Percentiles rank a stretch among this genome's conserved stretches.
phyloP scores from a whole-genome alignment of 2,329 filamentous ascomycete species.

The Sporothrix brunneoviolacea region DNA sequence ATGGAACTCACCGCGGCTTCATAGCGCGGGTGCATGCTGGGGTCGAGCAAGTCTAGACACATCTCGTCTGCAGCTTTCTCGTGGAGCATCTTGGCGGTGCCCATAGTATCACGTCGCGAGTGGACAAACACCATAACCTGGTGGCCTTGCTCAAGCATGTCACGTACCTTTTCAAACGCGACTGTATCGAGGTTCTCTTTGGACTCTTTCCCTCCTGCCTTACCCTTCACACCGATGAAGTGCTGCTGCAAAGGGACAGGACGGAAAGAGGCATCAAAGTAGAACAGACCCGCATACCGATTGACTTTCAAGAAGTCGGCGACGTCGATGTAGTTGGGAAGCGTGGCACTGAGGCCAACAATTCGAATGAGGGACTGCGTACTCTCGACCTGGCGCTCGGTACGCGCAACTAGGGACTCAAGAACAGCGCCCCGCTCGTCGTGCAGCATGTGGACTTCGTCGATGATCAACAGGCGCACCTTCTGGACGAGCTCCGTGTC shows the following conservation, averaged over 20 bases:
- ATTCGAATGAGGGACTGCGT: constrained; percentile 97
- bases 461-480: constrained; percentile 90
- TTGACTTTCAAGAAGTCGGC: constrained; percentile 97
- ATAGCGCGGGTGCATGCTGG: constrained; percentile 69
- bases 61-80: constrained; percentile 80
- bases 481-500: constrained; percentile 98
- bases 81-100: constrained; percentile 76
- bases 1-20: constrained; percentile 75
- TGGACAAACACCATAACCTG: constrained; percentile 99
- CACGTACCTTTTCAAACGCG: constrained; percentile 87
- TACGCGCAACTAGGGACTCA: constrained; percentile 90
- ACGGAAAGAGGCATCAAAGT: constrained; percentile 92
- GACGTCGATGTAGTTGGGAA: constrained; percentile 95
- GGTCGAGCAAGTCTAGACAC: constrained; percentile 77
- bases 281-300: constrained; percentile 85
- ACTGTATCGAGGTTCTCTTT: constrained; percentile 83
- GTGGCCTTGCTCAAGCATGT: constrained; percentile 87
- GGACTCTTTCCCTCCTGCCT: constrained; percentile 70
- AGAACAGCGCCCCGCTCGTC: constrained; percentile 94
- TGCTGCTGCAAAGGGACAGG: constrained; percentile 96
- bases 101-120: constrained; percentile 86
- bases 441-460: constrained; percentile 99
- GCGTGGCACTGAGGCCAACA: constrained; percentile 85
- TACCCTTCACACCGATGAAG: constrained; percentile 93
- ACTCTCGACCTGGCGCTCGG: constrained; percentile 92